Evolutionary conservation across 2,329 filamentous ascomycete species (phyloP), one percentile per base, ranked within the genome.

Genomic region (Claviceps purpurea): DNA sequence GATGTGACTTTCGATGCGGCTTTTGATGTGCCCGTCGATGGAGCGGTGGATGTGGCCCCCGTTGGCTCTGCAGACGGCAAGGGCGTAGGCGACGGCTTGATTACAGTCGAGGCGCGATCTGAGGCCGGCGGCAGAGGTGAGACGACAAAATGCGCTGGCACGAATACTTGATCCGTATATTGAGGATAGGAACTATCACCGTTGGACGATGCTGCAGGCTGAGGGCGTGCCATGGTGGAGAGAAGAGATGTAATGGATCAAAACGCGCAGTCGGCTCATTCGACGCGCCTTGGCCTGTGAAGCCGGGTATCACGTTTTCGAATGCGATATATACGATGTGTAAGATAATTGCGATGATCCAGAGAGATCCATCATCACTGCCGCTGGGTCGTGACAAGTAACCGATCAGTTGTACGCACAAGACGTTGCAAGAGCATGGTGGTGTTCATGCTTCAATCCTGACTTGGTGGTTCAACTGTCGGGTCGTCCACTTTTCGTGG

Each of bases 21-120:
- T 34, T 34, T 34, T 10, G 30, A 34, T 34, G 30, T 34, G 10
- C 30, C 30, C 30, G 30, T 34, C 10, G 30, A 34, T 34, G 30
- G 10, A 34, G 10, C 30, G 10, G 30, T 34, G 11, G 30, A 34
- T 34, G 30, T 34, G 30, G 30, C 30, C 30, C 3, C 61, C 2
- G 60, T 37, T 13, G 60, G 56, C 55, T 65, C 64, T 55, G 65
- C 64, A 3, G 64, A 63, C 34, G 64, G 61, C 30, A 65, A 51
- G 47, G 65, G 61, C 41, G 63, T 58, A 40, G 60, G 60, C 37
- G 61, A 60, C 26, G 62, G 63, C 55, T 60, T 62, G 53, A 59
- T 60, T 24, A 60, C 49, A 26, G 59, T 47, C 40, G 59, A 55
- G 39, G 59, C 47, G 24, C 54, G 30, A 37, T 65, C 57, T 49